Conservation (phyloP, 805 yeast species). For the Brettanomyces nanus region DNA sequence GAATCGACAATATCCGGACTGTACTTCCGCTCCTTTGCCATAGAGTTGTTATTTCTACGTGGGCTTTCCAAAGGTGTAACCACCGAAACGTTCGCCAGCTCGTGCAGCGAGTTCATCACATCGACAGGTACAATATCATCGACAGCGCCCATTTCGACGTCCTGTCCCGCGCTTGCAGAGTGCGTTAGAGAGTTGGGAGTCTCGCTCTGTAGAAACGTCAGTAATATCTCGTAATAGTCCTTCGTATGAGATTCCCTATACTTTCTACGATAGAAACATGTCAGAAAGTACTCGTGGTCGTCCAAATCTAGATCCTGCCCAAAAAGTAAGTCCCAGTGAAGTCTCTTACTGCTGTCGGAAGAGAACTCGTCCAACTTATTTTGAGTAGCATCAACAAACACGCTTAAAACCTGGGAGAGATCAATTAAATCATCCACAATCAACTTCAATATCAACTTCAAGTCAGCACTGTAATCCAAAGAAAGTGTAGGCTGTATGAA, state of each 20-base stretch:
- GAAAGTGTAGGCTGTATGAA: slow-evolving; percentile 24
- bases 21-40: slow-evolving; percentile 3
- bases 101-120: slow-evolving; percentile 21
- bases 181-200: background rate
- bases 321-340: slow-evolving; percentile 22
- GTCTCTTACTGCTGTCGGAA: slow-evolving; percentile 9
- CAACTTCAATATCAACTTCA: slow-evolving; percentile 30
- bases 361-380: slow-evolving; percentile 13
- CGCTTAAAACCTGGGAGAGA: slow-evolving; percentile 26
- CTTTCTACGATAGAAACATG: slow-evolving; percentile 10
- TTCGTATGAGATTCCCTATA: slow-evolving; percentile 11
- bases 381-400: slow-evolving; percentile 16
- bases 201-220: slow-evolving; percentile 7
- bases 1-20: slow-evolving; percentile 12
- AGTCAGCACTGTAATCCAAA: slow-evolving; percentile 27
- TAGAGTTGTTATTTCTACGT: background rate
- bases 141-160: slow-evolving; percentile 12
- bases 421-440: slow-evolving; percentile 29
- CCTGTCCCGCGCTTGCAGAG: slow-evolving; percentile 9
- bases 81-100: slow-evolving; percentile 15
- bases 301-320: slow-evolving; percentile 10
- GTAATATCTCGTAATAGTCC: slow-evolving; percentile 13
- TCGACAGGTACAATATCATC: slow-evolving; percentile 18
- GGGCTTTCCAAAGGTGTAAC: slow-evolving; percentile 1
- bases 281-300: slow-evolving; percentile 12